Evolutionary conservation across 2,329 filamentous ascomycete species (phyloP).

Genomic region (Fusarium burgessii): DNA sequence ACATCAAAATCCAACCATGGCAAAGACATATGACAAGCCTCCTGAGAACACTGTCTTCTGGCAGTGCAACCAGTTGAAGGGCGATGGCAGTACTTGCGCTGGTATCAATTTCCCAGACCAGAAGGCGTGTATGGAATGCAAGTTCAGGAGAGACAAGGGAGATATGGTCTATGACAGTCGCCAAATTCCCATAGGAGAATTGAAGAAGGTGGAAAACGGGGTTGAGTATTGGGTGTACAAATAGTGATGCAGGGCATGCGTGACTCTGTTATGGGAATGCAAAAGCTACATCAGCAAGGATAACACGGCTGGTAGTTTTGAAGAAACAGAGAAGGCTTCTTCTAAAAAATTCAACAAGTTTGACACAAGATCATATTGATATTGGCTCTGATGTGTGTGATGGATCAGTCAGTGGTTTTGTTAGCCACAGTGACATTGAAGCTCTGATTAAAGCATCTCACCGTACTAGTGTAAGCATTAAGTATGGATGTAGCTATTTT

Average conservation of each 20-base stretch:
- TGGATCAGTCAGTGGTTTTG: no score
- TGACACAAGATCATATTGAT: no score
- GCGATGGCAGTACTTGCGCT: neutral
- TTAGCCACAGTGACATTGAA: no score
- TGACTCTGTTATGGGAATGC: fast-evolving
- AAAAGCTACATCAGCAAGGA: fast-evolving
- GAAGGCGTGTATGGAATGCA: fast-evolving
- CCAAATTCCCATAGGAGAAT: fast-evolving
- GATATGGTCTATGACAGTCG: neutral
- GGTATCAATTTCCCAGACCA: neutral
- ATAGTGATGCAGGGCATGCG: fast-evolving
- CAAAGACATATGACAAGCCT: neutral
- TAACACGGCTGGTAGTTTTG: fast-evolving
- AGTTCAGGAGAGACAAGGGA: fast-evolving
- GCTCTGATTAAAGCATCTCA: no score
- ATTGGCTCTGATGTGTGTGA: no score
- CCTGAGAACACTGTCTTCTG: neutral
- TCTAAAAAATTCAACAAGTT: no score
- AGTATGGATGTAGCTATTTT: no score
- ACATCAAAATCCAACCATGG: neutral
- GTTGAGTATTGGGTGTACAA: neutral
- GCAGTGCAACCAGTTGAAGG: neutral
- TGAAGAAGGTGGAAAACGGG: no score
- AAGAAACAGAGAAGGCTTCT: no score
- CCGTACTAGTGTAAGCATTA: no score